Percentiles rank a stretch among this genome's conserved stretches.
These are phyloP conservation scores for Mixia osmundae DNA, from an alignment of 1,284 basidiomycete species.

Conservation along the genomic window DNA sequence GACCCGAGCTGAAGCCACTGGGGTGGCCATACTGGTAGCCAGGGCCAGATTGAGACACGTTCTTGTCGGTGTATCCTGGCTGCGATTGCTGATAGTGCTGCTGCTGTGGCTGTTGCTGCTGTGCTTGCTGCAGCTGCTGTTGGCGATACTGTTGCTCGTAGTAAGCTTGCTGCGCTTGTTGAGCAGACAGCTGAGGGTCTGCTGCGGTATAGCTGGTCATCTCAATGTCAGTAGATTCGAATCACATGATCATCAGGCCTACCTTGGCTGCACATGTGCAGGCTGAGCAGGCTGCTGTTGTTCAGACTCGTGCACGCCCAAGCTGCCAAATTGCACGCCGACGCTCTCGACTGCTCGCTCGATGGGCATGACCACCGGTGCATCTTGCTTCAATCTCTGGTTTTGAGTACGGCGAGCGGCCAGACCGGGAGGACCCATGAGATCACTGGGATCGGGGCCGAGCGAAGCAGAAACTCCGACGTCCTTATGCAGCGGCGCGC, in stretches of 20 bases:
- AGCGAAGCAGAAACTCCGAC: neutral
- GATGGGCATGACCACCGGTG: constrained; percentile 6
- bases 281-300: neutral
- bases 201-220: too few relatives aligned
- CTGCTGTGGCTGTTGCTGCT: too few relatives aligned
- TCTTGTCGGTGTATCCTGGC: constrained; percentile 5
- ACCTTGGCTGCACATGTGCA: constrained; percentile 1
- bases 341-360: constrained; percentile 5
- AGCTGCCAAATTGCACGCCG: constrained; percentile 8
- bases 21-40: constrained; percentile 3
- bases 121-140: constrained; percentile 6
- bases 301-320: constrained; percentile 6
- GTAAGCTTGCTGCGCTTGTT: constrained; percentile 1
- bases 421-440: constrained; percentile 5
- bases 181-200: neutral
- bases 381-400: constrained; percentile 5
- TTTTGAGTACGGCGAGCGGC: constrained; percentile 1
- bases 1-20: too few relatives aligned
- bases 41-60: constrained; percentile 4
- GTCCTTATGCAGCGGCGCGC: constrained; percentile 1
- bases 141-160: constrained; percentile 5
- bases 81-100: constrained; percentile 2
- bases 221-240: too few relatives aligned
- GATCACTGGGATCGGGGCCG: neutral
- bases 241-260: constrained; percentile 1